phyloP scores from a whole-genome alignment of 2,329 filamentous ascomycete genomes.

The Gremmenia infestans region DNA sequence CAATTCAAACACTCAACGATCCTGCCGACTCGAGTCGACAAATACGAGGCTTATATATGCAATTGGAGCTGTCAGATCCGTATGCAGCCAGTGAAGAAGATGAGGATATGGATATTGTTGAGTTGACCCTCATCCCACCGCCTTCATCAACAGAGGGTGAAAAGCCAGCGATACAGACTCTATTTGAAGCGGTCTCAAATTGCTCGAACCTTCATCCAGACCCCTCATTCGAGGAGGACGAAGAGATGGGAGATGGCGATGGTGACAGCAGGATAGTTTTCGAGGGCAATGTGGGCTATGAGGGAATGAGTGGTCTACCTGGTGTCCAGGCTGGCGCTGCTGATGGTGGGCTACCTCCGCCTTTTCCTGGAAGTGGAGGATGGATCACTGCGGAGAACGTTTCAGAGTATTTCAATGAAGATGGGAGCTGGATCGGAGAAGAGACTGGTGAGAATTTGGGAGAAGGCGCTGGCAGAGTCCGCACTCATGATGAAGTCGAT shows the following conservation, averaged over 20 bases:
- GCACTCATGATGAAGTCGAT: conserved; percentile 49
- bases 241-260: conserved; percentile 48
- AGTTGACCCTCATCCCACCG: conserved; percentile 60
- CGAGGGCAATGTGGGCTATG: conserved; percentile 45
- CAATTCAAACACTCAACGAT: conserved; percentile 54
- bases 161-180: conserved; percentile 26
- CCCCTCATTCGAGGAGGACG: conserved; percentile 47
- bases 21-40: conserved; percentile 37
- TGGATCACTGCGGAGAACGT: conserved; percentile 95
- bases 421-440: conserved; percentile 69
- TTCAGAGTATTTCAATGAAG: conserved; percentile 72
- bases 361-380: conserved; percentile 67
- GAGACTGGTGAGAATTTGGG: conserved; percentile 45
- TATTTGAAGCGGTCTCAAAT: conserved; percentile 63
- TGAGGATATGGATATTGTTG: conserved; percentile 61
- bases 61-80: conserved; percentile 59
- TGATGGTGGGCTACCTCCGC: conserved; percentile 54
- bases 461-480: conserved; percentile 58
- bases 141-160: conserved; percentile 18
- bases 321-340: conserved; percentile 47
- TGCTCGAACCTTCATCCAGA: conserved; percentile 77
- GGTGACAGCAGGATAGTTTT: conserved; percentile 52
- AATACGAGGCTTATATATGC: conserved; percentile 54
- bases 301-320: conserved; percentile 51
- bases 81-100: conserved; percentile 41